Evolutionary conservation across 1,284 basidiomycete genomes (phyloP), one percentile per base, ranked within the genome.

Genomic region (Ustilago esculenta): DNA sequence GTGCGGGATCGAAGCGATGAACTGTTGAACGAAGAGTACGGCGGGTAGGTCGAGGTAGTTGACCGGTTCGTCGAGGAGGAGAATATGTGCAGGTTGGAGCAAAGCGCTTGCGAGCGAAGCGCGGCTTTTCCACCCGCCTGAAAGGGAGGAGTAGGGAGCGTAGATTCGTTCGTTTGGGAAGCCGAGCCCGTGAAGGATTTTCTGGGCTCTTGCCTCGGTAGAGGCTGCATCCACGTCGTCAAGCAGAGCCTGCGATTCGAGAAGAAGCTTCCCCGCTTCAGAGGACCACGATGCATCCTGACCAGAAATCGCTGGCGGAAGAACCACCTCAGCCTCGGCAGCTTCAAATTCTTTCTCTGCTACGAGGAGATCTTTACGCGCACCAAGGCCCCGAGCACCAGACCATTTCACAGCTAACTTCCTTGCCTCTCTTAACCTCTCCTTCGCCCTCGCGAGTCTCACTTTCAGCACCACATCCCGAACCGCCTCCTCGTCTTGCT

Each of bases 51-150:
- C 82, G 50, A 85, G 73, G 72, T 84, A 85, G 67, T 86, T 86
- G 34, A 83, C 82, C 3, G 84, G 83, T 64, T 86, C 83, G 50
- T 83, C 82, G 6, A 85, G 76, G 0, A 85, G 73, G 2, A 85
- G 73, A 8, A 85, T 53, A 50, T 86, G 83, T 9, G 81, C 82
- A 14, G 83, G 79, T 25, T 85, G 77, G 12, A 86, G 77, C 15
- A 86, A 74, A 2, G 84, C 84, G 3, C 79, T 80, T 5, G 85
- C 85, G 24, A 85, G 78, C 0, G 83, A 77, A 52, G 87, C 87
- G 9, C 89, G 85, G 57, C 87, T 88, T 21, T 86, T 83, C 90
- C 90, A 91, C 0, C 90, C 90, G 17, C 89, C 89, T 1, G 88
- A 89, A 10, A 91, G 83, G 0, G 84, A 80, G 0, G 79, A 77